phyloP scores from a whole-genome alignment of 768 basidiomycete genomes.

The Coprinellus micaceus region DNA sequence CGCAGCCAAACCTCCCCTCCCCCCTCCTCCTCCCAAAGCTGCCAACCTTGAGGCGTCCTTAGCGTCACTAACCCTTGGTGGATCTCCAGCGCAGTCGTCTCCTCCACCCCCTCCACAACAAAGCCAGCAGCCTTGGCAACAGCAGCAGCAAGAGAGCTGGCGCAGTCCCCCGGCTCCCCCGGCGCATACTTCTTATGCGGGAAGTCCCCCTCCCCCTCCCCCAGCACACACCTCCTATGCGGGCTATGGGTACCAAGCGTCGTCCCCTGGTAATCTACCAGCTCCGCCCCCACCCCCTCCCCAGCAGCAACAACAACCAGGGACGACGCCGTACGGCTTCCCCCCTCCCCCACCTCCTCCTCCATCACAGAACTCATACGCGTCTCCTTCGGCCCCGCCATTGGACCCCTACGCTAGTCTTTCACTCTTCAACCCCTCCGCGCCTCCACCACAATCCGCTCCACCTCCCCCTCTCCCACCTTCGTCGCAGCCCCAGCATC shows the following conservation, averaged over 20 bases:
- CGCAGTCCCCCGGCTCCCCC: not conserved
- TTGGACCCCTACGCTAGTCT: slow-evolving; percentile 38
- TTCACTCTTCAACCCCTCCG: slow-evolving; percentile 26
- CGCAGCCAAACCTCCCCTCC: slow-evolving; percentile 46
- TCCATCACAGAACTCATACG: slow-evolving; percentile 12
- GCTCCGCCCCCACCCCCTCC: slow-evolving; percentile 17
- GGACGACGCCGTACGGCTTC: not conserved
- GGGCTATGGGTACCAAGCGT: slow-evolving; percentile 18
- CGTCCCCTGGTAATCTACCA: slow-evolving; percentile 18
- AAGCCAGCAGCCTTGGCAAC: slow-evolving; percentile 12
- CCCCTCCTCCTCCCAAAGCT: slow-evolving; percentile 41
- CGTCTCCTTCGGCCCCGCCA: slow-evolving; percentile 20
- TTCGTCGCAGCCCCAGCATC: slow-evolving; percentile 14
- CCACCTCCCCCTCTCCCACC: slow-evolving; percentile 14
- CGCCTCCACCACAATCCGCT: slow-evolving; percentile 13
- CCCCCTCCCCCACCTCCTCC: slow-evolving; percentile 22
- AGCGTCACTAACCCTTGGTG: slow-evolving; percentile 49
- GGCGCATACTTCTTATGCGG: slow-evolving; percentile 9
- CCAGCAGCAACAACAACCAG: slow-evolving; percentile 11
- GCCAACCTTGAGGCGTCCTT: slow-evolving; percentile 51
- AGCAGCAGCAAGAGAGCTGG: not conserved
- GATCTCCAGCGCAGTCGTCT: slow-evolving; percentile 23
- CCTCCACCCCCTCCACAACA: slow-evolving; percentile 19
- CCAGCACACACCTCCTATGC: slow-evolving; percentile 8
- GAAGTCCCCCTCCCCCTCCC: slow-evolving; percentile 13